A percentile compares a stretch with the other conserved stretches of the same genome.
phyloP scores from a whole-genome alignment of 148 eudicot genomes.

The Fallopia convolvulus region DNA sequence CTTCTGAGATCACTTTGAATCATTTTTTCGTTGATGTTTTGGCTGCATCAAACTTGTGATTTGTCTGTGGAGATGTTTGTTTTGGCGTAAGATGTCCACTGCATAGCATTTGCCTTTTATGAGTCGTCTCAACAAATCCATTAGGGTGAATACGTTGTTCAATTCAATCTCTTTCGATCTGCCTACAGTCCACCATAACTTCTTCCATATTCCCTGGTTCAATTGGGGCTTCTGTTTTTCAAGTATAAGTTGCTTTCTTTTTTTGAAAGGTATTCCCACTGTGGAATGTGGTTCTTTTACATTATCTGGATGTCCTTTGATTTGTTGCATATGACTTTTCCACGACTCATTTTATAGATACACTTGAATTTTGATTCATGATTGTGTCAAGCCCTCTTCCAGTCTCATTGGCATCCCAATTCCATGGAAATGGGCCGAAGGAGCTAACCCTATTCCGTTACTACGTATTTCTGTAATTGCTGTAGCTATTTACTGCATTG shows the following conservation, averaged over 20 bases:
- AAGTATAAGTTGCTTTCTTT: not conserved
- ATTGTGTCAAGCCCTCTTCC: not conserved
- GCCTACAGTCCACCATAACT: not conserved
- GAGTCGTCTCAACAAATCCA: not conserved
- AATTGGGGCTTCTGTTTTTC: not conserved
- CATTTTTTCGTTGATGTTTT: not conserved
- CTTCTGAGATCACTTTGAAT: not conserved
- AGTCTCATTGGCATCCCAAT: not conserved
- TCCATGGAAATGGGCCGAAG: not conserved
- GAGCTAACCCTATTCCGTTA: not conserved
- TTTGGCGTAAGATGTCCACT: not conserved
- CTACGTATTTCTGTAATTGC: not conserved
- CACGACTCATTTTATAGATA: not conserved
- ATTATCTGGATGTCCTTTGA: not conserved
- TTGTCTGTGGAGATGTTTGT: not conserved
- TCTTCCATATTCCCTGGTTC: not conserved
- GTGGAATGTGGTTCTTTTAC: not conserved
- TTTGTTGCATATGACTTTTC: not conserved
- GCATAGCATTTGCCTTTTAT: not conserved
- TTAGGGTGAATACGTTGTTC: not conserved
- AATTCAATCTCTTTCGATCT: not conserved
- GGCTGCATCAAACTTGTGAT: not conserved
- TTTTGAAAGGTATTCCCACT: not conserved
- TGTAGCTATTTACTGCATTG: not conserved
- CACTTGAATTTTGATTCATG: not conserved